A percentile compares a stretch with the other conserved stretches of the same genome.
Conservation (phyloP, 2,329 filamentous ascomycete species). For the Ophiognomonia clavigignenti-juglandacearum region DNA sequence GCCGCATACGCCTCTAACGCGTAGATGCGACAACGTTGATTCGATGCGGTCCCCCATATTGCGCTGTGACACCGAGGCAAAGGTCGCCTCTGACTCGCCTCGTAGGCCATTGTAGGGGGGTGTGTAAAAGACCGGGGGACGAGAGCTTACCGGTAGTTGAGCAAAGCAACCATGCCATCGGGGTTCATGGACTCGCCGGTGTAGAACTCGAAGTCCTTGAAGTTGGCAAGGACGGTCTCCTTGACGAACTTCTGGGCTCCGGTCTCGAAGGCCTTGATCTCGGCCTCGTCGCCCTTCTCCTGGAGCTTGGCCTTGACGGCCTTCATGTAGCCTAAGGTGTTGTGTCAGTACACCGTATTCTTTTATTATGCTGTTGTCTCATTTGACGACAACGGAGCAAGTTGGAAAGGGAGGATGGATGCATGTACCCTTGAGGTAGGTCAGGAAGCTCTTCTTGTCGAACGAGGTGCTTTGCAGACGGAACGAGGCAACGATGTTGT, state of each 20-base stretch:
- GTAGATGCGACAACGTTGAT: too few relatives aligned
- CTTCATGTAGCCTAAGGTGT: slow-evolving; percentile 76
- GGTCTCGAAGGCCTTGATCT: slow-evolving; percentile 74
- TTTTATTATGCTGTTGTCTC: too few relatives aligned
- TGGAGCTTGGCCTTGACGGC: slow-evolving; percentile 67
- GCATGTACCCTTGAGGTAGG: slow-evolving; percentile 75
- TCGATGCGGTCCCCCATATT: too few relatives aligned
- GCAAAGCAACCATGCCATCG: slow-evolving; percentile 88
- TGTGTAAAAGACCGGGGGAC: background rate
- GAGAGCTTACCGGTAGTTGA: slow-evolving; percentile 74
- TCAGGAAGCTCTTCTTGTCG: slow-evolving; percentile 83
- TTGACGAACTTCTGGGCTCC: slow-evolving; percentile 72
- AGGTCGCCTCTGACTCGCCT: too few relatives aligned
- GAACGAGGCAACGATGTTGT: slow-evolving; percentile 93
- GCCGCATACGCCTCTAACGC: too few relatives aligned
- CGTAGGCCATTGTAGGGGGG: too few relatives aligned
- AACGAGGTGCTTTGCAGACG: slow-evolving; percentile 72
- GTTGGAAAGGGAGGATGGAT: background rate
- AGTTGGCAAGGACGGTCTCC: slow-evolving; percentile 74
- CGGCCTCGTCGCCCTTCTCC: slow-evolving; percentile 49
- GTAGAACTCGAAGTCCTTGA: slow-evolving; percentile 95
- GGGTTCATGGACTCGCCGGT: slow-evolving; percentile 89
- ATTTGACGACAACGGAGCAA: background rate
- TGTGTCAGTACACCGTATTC: slow-evolving; percentile 6
- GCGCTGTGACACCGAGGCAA: background rate